Conservation (phyloP, 202 grass and related monocot species). For the Musa balbisiana region DNA sequence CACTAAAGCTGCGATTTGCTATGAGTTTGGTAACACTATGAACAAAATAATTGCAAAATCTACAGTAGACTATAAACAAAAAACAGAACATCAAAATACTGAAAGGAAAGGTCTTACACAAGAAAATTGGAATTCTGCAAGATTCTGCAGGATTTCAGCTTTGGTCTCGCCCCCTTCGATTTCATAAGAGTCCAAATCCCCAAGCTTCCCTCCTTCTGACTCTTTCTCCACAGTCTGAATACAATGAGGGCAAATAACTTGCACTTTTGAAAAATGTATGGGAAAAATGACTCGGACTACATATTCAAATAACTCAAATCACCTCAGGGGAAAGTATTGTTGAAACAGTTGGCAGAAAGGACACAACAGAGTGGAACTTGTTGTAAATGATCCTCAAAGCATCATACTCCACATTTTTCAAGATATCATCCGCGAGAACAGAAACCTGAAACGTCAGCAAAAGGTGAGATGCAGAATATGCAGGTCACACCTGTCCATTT, state of each 20-base stretch:
- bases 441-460: constrained; percentile 45
- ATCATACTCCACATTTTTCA: constrained; percentile 94
- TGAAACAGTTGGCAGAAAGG: constrained; percentile 63
- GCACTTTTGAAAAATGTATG: not conserved
- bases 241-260: not conserved
- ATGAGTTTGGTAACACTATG: too few relatives aligned
- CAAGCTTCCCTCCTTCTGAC: constrained; percentile 69
- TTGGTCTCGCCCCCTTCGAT: constrained; percentile 93
- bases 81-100: constrained; percentile 1
- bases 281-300: not conserved
- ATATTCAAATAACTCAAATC: not conserved
- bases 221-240: constrained; percentile 57
- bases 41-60: not conserved
- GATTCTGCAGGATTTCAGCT: constrained; percentile 91
- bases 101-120: constrained; percentile 45
- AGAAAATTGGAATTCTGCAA: constrained; percentile 85
- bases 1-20: too few relatives aligned
- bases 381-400: constrained; percentile 81
- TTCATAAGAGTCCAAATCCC: constrained; percentile 77
- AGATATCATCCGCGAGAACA: constrained; percentile 84
- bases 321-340: constrained; percentile 93
- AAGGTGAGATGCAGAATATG: not conserved
- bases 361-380: constrained; percentile 80
- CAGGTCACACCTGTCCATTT: not conserved
- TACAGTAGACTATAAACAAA: constrained; percentile 11